Evolutionary conservation across 176 grass and related monocot genomes (phyloP).

Genomic region (Phoenix dactylifera): DNA sequence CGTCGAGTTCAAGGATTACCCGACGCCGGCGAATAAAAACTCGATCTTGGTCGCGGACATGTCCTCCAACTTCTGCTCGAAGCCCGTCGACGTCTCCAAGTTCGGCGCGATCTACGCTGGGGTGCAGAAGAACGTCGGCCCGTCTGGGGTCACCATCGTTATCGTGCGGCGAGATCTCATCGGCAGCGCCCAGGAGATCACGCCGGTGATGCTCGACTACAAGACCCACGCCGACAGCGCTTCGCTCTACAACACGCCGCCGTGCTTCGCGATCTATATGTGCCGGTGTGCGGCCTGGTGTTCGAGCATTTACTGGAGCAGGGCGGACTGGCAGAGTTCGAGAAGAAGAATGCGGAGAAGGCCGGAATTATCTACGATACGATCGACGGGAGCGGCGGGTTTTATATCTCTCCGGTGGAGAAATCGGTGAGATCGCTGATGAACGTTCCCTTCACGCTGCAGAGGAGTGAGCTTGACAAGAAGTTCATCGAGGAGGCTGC

Average conservation of each 20-base stretch:
- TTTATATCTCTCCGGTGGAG: conserved; percentile 78
- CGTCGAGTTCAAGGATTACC: conserved; percentile 99
- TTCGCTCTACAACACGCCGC: conserved; percentile 98
- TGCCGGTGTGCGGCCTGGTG: conserved; percentile 69
- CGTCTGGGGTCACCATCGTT: conserved; percentile 73
- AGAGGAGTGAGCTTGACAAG: conserved; percentile 80
- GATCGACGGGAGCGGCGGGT: conserved; percentile 74
- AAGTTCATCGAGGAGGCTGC: conserved; percentile 77
- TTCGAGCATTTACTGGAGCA: conserved; percentile 83
- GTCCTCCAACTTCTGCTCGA: conserved; percentile 99
- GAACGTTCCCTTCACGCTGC: conserved; percentile 86
- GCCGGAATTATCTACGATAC: conserved; percentile 66
- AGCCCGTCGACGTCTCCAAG: conserved; percentile 84
- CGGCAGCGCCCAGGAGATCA: conserved; percentile 64
- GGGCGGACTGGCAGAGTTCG: conserved; percentile 69
- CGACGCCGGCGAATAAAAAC: conserved; percentile 33
- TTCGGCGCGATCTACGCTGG: conserved; percentile 94
- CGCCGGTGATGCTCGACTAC: conserved; percentile 94
- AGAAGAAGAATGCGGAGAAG: conserved; percentile 86
- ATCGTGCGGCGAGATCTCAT: conserved; percentile 87
- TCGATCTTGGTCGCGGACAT: conserved; percentile 86
- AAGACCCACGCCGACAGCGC: conserved; percentile 79
- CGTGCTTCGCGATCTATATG: conserved; percentile 90
- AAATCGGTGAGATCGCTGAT: conserved; percentile 75
- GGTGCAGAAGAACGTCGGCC: conserved; percentile 96